Conservation (phyloP, 202 grass and related monocot species). For the Setaria italica region DNA sequence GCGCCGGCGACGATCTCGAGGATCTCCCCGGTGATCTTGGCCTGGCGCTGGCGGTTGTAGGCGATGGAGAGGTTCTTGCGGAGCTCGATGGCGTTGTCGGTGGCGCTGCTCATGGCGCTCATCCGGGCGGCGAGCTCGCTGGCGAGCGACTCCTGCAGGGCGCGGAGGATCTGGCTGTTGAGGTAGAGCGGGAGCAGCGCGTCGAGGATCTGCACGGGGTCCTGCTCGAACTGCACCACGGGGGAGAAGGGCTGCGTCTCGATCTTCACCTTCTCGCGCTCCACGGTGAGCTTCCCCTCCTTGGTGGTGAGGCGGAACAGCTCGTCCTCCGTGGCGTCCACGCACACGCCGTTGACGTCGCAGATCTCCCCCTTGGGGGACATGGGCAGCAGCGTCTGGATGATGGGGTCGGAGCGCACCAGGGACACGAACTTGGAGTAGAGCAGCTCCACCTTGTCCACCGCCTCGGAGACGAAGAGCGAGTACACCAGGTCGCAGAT, state of each 20-base stretch:
- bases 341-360: slow-evolving; percentile 88
- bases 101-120: slow-evolving; percentile 92
- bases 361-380: slow-evolving; percentile 95
- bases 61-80: slow-evolving; percentile 59
- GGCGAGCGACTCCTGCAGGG: slow-evolving; percentile 91
- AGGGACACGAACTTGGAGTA: slow-evolving; percentile 94
- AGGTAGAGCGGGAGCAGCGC: slow-evolving; percentile 94
- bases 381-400: slow-evolving; percentile 94
- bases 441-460: slow-evolving; percentile 97
- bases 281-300: slow-evolving; percentile 88
- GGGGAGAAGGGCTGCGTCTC: slow-evolving; percentile 74
- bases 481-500: slow-evolving; percentile 94
- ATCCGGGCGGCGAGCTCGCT: slow-evolving; percentile 92
- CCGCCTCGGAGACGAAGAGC: slow-evolving; percentile 90
- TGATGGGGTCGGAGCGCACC: slow-evolving; percentile 89
- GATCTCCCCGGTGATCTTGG: slow-evolving; percentile 98
- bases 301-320: slow-evolving; percentile 96
- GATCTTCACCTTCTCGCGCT: slow-evolving; percentile 83
- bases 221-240: slow-evolving; percentile 97
- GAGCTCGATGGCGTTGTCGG: slow-evolving; percentile 82
- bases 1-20: slow-evolving; percentile 89
- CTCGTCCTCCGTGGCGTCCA: slow-evolving; percentile 88
- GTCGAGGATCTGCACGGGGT: slow-evolving; percentile 94
- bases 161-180: slow-evolving; percentile 93
- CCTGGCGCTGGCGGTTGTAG: slow-evolving; percentile 90